Conservation (phyloP, 305 asterid genomes). For the Ajuga reptans region DNA sequence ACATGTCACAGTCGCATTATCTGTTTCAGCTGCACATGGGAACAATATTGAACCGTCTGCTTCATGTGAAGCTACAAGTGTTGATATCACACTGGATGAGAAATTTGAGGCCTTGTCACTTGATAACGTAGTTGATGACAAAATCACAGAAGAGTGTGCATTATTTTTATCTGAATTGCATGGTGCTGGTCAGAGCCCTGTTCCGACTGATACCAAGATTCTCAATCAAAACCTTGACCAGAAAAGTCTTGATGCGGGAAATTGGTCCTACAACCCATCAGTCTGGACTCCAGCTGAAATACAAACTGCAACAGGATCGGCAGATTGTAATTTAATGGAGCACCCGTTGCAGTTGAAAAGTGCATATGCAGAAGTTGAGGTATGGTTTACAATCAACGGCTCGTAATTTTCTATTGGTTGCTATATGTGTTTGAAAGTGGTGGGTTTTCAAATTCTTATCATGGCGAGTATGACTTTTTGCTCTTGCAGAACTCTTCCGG, state of each 20-base stretch:
- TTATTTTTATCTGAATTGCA: conserved; percentile 48
- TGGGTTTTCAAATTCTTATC: neutral
- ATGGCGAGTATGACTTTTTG: neutral
- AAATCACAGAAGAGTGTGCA: conserved; percentile 31
- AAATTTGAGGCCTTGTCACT: conserved; percentile 40
- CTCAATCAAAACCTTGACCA: conserved; percentile 24
- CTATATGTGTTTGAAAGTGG: neutral
- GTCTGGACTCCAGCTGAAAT: conserved; percentile 83
- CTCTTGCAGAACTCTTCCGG: conserved; percentile 52
- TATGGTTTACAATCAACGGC: conserved; percentile 22
- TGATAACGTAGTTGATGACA: conserved; percentile 31
- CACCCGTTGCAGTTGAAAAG: conserved; percentile 74
- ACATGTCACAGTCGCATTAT: conserved; percentile 6
- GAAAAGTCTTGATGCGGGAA: conserved; percentile 23
- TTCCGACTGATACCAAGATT: conserved; percentile 32
- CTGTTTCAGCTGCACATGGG: conserved; percentile 27
- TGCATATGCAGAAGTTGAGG: conserved; percentile 74
- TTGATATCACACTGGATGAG: conserved; percentile 32
- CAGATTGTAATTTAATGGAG: conserved; percentile 50
- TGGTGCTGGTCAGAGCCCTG: conserved; percentile 27
- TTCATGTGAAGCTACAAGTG: conserved; percentile 23
- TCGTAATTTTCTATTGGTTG: conserved; percentile 4
- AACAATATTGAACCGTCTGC: conserved; percentile 17
- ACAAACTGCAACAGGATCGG: conserved; percentile 67
- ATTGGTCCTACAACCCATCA: conserved; percentile 35